phyloP scores from a whole-genome alignment of 2,329 filamentous ascomycete genomes.

The Alternaria solani region DNA sequence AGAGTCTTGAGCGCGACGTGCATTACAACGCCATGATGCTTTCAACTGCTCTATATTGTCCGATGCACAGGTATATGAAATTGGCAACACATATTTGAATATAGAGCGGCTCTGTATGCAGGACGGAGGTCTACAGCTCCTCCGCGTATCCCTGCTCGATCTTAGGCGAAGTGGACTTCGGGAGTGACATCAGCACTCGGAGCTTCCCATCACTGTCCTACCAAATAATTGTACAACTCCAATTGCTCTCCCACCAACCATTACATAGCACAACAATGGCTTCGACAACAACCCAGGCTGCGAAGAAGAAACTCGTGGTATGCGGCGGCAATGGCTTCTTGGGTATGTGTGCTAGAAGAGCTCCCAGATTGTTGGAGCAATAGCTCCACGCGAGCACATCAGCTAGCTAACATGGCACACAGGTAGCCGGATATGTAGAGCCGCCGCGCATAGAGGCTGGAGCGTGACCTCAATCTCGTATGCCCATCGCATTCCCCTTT shows the following conservation, averaged over 20 bases:
- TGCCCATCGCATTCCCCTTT: constrained; percentile 6
- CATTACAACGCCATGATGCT: background rate
- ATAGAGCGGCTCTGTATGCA: background rate
- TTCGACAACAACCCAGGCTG: constrained; percentile 62
- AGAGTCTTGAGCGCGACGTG: background rate
- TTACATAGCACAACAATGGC: constrained; percentile 53
- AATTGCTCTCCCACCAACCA: background rate
- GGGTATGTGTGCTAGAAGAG: constrained; percentile 57
- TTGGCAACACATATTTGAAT: background rate
- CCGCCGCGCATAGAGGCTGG: constrained; percentile 85
- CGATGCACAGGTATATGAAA: background rate
- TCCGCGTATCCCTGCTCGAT: constrained; percentile 36
- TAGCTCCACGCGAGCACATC: background rate
- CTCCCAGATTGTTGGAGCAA: background rate
- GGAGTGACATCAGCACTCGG: constrained; percentile 49
- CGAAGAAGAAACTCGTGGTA: constrained; percentile 82
- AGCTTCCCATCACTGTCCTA: constrained; percentile 12
- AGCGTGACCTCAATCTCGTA: constrained; percentile 92
- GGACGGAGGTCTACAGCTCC: constrained; percentile 11
- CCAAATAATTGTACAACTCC: background rate
- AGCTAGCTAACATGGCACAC: background rate
- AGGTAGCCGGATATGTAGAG: constrained; percentile 86
- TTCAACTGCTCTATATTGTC: background rate
- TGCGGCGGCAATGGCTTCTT: constrained; percentile 95
- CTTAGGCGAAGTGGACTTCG: constrained; percentile 20